phyloP scores from a whole-genome alignment of 2,329 filamentous ascomycete species.

The Microcyclospora pomicola region DNA sequence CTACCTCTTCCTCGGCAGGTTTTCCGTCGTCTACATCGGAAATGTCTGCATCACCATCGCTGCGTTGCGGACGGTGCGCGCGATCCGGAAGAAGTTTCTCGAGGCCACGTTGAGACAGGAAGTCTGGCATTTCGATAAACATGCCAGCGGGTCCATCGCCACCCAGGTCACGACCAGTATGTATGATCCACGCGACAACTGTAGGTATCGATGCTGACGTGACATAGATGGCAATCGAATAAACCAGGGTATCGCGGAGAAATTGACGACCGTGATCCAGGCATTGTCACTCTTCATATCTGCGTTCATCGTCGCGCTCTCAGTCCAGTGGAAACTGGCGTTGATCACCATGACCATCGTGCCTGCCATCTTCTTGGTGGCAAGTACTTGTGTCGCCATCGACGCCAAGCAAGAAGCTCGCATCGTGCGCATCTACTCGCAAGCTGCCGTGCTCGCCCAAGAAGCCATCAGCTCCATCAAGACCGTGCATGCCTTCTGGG shows the following conservation, averaged over 20 bases:
- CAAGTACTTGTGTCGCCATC: conserved; percentile 21
- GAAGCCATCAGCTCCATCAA: conserved; percentile 38
- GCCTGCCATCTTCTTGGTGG: conserved; percentile 27
- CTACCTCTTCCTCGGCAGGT: conserved; percentile 54
- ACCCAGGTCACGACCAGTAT: conserved; percentile 46
- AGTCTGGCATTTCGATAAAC: conserved; percentile 52
- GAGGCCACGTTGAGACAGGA: conserved; percentile 49
- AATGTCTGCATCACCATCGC: conserved; percentile 33
- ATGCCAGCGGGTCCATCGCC: conserved; percentile 42
- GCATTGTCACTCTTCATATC: conserved; percentile 27
- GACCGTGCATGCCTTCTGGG: conserved; percentile 38
- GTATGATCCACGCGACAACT: not conserved
- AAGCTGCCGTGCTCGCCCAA: conserved; percentile 34
- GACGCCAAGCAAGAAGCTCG: conserved; percentile 24
- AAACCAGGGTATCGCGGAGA: conserved; percentile 29
- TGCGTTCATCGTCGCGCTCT: conserved; percentile 28
- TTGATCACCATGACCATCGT: conserved; percentile 35
- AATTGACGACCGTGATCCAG: conserved; percentile 22
- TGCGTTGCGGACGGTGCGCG: conserved; percentile 38
- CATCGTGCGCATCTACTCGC: conserved; percentile 29
- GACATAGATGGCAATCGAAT: conserved; percentile 23
- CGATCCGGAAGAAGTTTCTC: conserved; percentile 47
- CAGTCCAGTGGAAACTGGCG: conserved; percentile 31
- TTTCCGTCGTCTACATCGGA: conserved; percentile 45
- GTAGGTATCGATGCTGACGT: conserved; percentile 1